These are phyloP conservation scores for Penicillium steckii DNA, from an alignment of 495 filamentous ascomycete species.

Conservation along the genomic window DNA sequence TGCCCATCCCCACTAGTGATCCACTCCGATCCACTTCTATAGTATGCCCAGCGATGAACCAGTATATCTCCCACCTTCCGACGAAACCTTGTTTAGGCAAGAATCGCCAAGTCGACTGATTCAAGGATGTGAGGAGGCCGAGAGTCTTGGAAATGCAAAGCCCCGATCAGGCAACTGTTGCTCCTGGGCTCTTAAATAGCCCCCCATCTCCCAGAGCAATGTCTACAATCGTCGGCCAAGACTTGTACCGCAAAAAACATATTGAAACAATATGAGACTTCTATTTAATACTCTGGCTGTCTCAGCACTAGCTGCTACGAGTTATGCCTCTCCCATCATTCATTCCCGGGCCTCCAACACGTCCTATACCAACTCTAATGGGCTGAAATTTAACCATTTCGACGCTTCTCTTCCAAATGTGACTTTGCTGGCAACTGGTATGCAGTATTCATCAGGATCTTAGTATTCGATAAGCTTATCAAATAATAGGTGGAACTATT, in stretches of 20 bases:
- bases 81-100: background rate
- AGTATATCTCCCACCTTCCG: background rate
- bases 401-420: constrained; percentile 48
- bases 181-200: background rate
- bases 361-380: constrained; percentile 33
- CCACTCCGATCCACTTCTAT: background rate
- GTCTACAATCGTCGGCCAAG: background rate
- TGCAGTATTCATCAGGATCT: background rate
- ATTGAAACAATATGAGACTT: constrained; percentile 18
- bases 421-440: constrained; percentile 49
- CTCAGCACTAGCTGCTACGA: constrained; percentile 21
- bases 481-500: constrained; percentile 41
- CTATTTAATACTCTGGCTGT: constrained; percentile 18
- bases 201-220: background rate
- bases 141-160: background rate
- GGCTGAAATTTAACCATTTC: constrained; percentile 37
- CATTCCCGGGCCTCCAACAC: constrained; percentile 18
- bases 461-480: background rate
- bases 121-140: constrained; percentile 33
- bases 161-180: background rate
- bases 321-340: constrained; percentile 30
- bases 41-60: background rate
- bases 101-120: background rate
- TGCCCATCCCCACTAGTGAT: background rate
- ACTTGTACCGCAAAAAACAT: background rate